Evolutionary conservation across 257 asterid genomes (phyloP).

Genomic region (Solanum paucissectum): DNA sequence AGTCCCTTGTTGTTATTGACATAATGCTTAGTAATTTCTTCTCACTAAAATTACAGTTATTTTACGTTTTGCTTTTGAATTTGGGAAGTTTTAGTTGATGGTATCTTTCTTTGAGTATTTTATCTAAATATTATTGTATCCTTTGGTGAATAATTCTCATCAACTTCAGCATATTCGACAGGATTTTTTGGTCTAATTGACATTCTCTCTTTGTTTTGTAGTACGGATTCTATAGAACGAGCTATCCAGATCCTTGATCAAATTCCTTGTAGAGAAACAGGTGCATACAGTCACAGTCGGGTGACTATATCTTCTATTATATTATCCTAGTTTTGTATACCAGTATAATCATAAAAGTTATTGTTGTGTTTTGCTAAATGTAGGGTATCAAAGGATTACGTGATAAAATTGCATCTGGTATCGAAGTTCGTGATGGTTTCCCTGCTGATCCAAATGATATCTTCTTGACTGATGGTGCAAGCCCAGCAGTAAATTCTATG

Average conservation of each 20-base stretch:
- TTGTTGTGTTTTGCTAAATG: neutral
- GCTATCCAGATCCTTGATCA: slow-evolving; percentile 81
- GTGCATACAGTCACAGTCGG: slow-evolving; percentile 98
- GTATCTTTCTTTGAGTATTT: neutral
- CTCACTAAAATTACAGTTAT: neutral
- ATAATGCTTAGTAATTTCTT: neutral
- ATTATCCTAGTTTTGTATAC: neutral
- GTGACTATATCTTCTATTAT: slow-evolving; percentile 15
- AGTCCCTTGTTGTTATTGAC: neutral
- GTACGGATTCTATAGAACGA: slow-evolving; percentile 86
- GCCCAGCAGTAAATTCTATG: slow-evolving; percentile 71
- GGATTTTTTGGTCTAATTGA: neutral
- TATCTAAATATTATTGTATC: neutral
- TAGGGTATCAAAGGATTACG: slow-evolving; percentile 93
- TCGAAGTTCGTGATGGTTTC: slow-evolving; percentile 94
- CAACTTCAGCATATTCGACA: neutral
- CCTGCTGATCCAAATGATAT: slow-evolving; percentile 89
- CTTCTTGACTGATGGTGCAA: slow-evolving; percentile 97
- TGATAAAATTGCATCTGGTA: slow-evolving; percentile 83
- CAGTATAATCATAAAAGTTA: neutral
- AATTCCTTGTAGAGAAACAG: slow-evolving; percentile 97
- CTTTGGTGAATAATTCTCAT: neutral
- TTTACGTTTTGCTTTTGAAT: neutral
- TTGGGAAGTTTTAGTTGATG: neutral
- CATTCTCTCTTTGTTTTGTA: slow-evolving; percentile 10